A percentile compares a stretch with the other conserved stretches of the same genome.
Conservation (phyloP, 148 eudicot genomes). For the Arbutus unedo region DNA sequence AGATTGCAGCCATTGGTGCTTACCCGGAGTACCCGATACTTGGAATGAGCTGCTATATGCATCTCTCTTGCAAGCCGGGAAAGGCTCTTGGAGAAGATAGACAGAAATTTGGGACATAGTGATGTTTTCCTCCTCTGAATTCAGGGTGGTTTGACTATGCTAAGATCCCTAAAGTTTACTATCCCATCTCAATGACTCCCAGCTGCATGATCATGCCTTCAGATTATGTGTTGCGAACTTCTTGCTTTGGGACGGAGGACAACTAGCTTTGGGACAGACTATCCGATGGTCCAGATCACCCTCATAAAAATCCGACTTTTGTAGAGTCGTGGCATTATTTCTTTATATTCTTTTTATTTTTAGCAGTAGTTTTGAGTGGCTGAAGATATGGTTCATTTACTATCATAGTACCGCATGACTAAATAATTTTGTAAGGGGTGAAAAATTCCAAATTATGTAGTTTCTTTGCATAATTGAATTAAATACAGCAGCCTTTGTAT, state of each 20-base stretch:
- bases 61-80: constrained; percentile 48
- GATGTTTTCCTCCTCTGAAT: neutral
- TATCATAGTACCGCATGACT: neutral
- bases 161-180: neutral
- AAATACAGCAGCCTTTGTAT: too few species aligned
- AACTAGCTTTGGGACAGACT: neutral
- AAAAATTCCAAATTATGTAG: neutral
- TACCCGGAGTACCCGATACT: constrained; percentile 89
- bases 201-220: neutral
- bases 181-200: neutral
- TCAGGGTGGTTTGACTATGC: neutral
- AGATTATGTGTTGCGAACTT: neutral
- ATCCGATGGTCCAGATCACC: neutral
- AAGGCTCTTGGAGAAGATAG: constrained; percentile 39
- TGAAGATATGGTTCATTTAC: neutral
- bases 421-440: neutral
- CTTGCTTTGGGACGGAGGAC: neutral
- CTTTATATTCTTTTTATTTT: neutral
- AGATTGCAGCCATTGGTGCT: constrained; percentile 99
- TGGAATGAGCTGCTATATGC: constrained; percentile 88
- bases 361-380: neutral
- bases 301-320: neutral
- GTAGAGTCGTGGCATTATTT: neutral
- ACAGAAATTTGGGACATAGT: neutral
- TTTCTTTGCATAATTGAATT: too few species aligned